Base-by-base conservation (phyloP, 108 stramenopile genomes). In the Parietichytrium sp. region DNA sequence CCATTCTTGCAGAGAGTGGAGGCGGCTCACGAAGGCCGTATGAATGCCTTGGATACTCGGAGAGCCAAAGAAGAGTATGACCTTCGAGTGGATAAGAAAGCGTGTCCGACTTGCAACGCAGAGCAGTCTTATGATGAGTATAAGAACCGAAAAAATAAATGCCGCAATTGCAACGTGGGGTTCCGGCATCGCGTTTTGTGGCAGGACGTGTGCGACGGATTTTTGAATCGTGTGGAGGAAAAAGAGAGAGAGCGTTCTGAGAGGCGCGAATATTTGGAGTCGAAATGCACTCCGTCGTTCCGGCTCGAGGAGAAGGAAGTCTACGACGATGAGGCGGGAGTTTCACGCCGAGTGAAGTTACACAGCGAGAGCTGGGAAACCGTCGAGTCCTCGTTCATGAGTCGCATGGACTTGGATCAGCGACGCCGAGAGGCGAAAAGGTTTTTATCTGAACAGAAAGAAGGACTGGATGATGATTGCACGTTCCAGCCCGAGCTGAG, bases 201-300 rank as follows among this genome's bases (percentile, higher is more conserved):
- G 61, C 61, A 72, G 20, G 61, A 72, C 61, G 61, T 72, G 33
- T 45, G 61, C 42, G 61, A 72, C 10, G 42, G 42, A 23, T 72
- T 72, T 2, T 42, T 72, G n/a, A 3, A 72, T 2, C 61, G 61
- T 20, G 45, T 72, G 61, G 61, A 72, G 3, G 23, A 8, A 16
- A 72, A 72, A 42, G 45, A 45, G 61, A 33, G 61, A 33, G 61
- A 72, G 61, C 36, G 61, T 1, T 33, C 36, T 33, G 18, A 16
- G 42, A 72, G 45, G 20, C 61, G 25, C n/a, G 61, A 33, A n/a
- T 33, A 72, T n/a, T 42, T 72, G 7, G 61, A 72, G 61, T 10
- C 25, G 10, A 38, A 72, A 2, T 45, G 15, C 23, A 12, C 29
- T 6, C 61, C 61, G 6, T 16, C 3, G 0, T 72, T 72, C 20